A percentile compares a stretch with the other conserved stretches of the same genome.
Evolutionary conservation across 1,284 basidiomycete genomes (phyloP).

Genomic region (Puccinia brachypodii): DNA sequence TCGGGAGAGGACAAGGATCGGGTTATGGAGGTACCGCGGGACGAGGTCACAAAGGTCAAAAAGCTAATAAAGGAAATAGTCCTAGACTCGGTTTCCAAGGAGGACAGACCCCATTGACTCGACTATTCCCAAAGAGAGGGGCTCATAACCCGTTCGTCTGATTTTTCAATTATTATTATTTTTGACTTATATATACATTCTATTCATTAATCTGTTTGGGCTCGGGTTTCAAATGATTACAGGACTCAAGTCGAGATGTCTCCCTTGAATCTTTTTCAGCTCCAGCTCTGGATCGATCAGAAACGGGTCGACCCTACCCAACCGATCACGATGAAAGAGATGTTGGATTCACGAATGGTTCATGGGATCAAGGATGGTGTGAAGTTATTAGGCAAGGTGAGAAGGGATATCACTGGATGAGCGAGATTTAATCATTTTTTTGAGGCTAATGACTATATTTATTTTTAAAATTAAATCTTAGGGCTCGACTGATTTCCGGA

Average conservation of each 20-base stretch:
- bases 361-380: slow-evolving; percentile 86
- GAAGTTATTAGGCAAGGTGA: slow-evolving; percentile 75
- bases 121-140: slow-evolving; percentile 87
- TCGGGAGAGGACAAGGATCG: slow-evolving; percentile 88
- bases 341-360: slow-evolving; percentile 80
- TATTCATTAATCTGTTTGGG: background rate
- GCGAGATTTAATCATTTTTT: slow-evolving; percentile 6
- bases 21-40: slow-evolving; percentile 88
- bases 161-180: background rate
- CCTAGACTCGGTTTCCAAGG: slow-evolving; percentile 74
- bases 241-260: slow-evolving; percentile 69
- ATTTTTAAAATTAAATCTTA: too few species aligned
- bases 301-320: slow-evolving; percentile 75
- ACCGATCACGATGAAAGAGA: slow-evolving; percentile 83
- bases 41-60: slow-evolving; percentile 93
- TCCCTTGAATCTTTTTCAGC: slow-evolving; percentile 78
- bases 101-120: slow-evolving; percentile 91
- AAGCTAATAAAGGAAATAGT: slow-evolving; percentile 86
- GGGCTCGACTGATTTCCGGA: slow-evolving; percentile 69
- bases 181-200: slow-evolving; percentile 5
- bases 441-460: slow-evolving; percentile 41
- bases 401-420: slow-evolving; percentile 60
- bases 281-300: slow-evolving; percentile 87
- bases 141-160: slow-evolving; percentile 78
- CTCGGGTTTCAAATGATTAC: background rate